phyloP scores from a whole-genome alignment of 768 basidiomycete species.

The Tylopilus subfusipes region DNA sequence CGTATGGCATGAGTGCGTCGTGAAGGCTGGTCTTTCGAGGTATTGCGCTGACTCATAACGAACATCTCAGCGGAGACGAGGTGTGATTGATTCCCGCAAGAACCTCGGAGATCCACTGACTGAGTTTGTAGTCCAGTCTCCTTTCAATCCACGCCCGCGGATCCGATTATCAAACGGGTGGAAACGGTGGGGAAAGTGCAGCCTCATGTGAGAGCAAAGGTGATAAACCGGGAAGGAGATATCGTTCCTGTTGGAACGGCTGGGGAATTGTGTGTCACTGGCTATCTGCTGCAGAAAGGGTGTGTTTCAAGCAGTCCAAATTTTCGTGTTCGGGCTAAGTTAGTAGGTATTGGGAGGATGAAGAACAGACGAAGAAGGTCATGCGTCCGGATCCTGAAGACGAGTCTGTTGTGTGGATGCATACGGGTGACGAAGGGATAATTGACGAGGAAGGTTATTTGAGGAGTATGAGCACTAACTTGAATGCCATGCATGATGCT shows the following conservation, averaged over 20 bases:
- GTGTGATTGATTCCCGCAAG: conserved; percentile 25
- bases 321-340: not conserved
- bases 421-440: conserved; percentile 78
- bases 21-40: not conserved
- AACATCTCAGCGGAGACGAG: conserved; percentile 64
- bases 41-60: conserved; percentile 4
- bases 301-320: conserved; percentile 21
- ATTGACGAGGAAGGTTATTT: conserved; percentile 83
- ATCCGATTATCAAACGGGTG: conserved; percentile 69
- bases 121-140: conserved; percentile 61
- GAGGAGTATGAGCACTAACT: conserved; percentile 43
- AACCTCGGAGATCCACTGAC: not conserved
- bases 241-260: conserved; percentile 69
- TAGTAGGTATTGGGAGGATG: conserved; percentile 71
- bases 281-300: conserved; percentile 82
- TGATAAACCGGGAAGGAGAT: conserved; percentile 56
- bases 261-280: conserved; percentile 71
- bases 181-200: conserved; percentile 78
- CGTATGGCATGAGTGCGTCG: conserved; percentile 82
- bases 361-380: conserved; percentile 57
- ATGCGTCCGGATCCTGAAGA: conserved; percentile 52
- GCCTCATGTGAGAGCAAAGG: conserved; percentile 75
- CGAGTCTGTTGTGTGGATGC: conserved; percentile 69
- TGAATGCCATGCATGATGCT: not conserved
- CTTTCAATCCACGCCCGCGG: conserved; percentile 71